These are phyloP conservation scores for Syzygium malaccense DNA, from an alignment of 441 rosid genomes.

Conservation along the genomic window DNA sequence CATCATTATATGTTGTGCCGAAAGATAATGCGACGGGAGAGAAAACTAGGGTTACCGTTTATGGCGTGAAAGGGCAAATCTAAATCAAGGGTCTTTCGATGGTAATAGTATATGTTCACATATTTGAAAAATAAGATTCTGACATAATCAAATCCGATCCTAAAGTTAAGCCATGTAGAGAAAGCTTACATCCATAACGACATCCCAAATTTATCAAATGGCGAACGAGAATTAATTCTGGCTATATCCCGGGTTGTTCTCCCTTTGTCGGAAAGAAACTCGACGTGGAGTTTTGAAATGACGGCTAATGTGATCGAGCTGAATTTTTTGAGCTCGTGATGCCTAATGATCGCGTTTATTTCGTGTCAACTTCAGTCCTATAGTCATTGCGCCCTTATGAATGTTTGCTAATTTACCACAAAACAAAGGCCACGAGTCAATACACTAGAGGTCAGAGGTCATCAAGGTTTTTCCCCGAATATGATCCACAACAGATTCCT, in stretches of 20 bases:
- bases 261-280: too few species aligned
- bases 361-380: not conserved
- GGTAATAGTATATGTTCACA: not conserved
- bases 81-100: not conserved
- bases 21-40: not conserved
- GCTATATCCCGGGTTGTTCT: not conserved
- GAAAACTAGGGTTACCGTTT: not conserved
- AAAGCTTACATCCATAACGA: not conserved
- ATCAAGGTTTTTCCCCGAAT: accelerated
- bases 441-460: accelerated
- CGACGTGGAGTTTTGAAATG: too few species aligned
- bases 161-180: not conserved
- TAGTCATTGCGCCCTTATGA: accelerated
- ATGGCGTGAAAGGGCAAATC: not conserved
- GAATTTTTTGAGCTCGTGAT: not conserved
- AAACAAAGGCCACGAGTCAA: not conserved
- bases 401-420: not conserved
- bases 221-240: accelerated
- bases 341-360: not conserved
- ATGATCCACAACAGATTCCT: accelerated
- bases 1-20: not conserved
- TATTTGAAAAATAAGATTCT: not conserved
- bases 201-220: accelerated
- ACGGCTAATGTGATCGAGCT: too few species aligned
- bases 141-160: not conserved